Conservation (phyloP, 805 yeast genomes). For the Yarrowia sp. region DNA sequence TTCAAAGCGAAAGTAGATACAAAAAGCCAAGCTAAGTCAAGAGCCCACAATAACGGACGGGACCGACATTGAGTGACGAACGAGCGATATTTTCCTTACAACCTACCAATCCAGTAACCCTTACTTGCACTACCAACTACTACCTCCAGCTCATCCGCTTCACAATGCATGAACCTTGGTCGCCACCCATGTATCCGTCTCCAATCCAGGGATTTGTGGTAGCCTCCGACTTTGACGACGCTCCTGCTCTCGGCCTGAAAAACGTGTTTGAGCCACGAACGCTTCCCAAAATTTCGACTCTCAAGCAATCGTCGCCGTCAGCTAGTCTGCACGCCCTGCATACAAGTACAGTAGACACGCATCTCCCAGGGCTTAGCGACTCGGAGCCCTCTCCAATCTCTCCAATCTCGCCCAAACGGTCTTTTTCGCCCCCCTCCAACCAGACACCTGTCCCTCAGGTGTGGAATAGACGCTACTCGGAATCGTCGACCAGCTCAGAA, state of each 20-base stretch:
- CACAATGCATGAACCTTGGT: conserved; percentile 37
- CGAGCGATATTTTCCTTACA: too few species aligned
- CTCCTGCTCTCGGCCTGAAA: conserved; percentile 2
- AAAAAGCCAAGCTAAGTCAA: too few species aligned
- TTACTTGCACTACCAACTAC: too few species aligned
- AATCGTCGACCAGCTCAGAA: conserved; percentile 12
- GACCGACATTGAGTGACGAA: too few species aligned
- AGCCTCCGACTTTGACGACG: conserved; percentile 12
- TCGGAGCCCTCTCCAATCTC: neutral
- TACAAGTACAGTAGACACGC: conserved; percentile 12
- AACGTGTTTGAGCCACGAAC: conserved; percentile 25
- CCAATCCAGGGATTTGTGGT: conserved; percentile 29
- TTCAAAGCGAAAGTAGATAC: neutral
- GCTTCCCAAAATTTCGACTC: neutral
- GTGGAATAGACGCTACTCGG: conserved; percentile 26
- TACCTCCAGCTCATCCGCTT: neutral
- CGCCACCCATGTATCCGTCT: conserved; percentile 26
- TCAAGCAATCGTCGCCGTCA: neutral
- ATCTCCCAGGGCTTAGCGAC: neutral
- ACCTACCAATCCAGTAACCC: too few species aligned
- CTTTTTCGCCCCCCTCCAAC: conserved; percentile 1
- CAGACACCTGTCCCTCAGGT: conserved; percentile 12
- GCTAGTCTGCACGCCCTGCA: conserved; percentile 28
- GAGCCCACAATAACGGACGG: too few species aligned
- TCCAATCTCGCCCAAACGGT: conserved; percentile 7